These are phyloP conservation scores for Starmerella powellii DNA, from an alignment of 805 yeast species.

Conservation along the genomic window DNA sequence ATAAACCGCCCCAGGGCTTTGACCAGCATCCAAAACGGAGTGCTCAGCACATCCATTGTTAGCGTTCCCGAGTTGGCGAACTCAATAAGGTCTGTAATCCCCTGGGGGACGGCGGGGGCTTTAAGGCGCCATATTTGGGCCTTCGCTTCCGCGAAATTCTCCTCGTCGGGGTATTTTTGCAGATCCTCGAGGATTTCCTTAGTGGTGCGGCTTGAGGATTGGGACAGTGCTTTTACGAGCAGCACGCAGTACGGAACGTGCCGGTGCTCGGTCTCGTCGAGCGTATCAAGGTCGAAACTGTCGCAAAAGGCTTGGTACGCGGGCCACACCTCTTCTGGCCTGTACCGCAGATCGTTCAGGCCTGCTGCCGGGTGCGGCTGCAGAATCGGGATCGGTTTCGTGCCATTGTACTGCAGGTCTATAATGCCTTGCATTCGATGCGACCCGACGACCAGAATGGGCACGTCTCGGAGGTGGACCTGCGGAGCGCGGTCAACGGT, in stretches of 20 bases:
- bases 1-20: slow-evolving; percentile 45
- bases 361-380: slow-evolving; percentile 53
- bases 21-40: slow-evolving; percentile 50
- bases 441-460: slow-evolving; percentile 2
- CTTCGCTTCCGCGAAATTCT: slow-evolving; percentile 44
- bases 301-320: slow-evolving; percentile 44
- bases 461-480: too few species aligned
- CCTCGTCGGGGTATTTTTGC: slow-evolving; percentile 32
- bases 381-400: slow-evolving; percentile 33
- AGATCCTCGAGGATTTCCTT: slow-evolving; percentile 31
- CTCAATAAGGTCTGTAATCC: slow-evolving; percentile 12
- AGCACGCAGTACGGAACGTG: slow-evolving; percentile 62
- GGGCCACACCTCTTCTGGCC: slow-evolving; percentile 49
- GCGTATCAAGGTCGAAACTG: slow-evolving; percentile 36
- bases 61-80: neutral
- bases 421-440: slow-evolving; percentile 1
- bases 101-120: slow-evolving; percentile 22
- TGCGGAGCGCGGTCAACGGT: too few species aligned
- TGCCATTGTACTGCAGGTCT: neutral
- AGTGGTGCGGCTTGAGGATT: too few species aligned
- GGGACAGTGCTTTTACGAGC: slow-evolving; percentile 39
- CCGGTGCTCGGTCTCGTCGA: slow-evolving; percentile 37
- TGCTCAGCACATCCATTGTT: neutral
- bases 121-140: slow-evolving; percentile 36
- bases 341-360: slow-evolving; percentile 51